Conservation (phyloP, 2,329 filamentous ascomycete genomes). For the Pseudogymnoascus sp. region DNA sequence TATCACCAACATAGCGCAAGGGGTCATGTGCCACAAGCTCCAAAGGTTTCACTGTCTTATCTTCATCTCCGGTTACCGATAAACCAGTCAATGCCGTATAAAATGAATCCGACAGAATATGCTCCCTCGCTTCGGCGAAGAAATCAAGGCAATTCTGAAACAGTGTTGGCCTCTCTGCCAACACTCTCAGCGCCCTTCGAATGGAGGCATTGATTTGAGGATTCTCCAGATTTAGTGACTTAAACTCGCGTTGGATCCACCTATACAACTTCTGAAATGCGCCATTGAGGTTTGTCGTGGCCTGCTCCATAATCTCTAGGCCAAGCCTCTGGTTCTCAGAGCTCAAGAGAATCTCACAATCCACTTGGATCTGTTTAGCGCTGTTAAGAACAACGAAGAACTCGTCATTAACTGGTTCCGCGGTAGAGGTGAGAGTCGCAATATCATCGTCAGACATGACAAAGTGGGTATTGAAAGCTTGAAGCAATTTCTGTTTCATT, state of each 20-base stretch:
- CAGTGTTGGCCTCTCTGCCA: slow-evolving; percentile 80
- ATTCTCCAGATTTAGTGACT: slow-evolving; percentile 83
- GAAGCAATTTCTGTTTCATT: slow-evolving; percentile 68
- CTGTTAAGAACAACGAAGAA: slow-evolving; percentile 74
- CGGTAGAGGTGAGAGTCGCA: slow-evolving; percentile 63
- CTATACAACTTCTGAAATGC: slow-evolving; percentile 94
- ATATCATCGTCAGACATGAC: slow-evolving; percentile 74
- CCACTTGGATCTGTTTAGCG: slow-evolving; percentile 78
- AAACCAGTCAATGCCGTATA: slow-evolving; percentile 77
- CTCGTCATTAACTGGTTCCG: slow-evolving; percentile 72
- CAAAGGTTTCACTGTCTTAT: slow-evolving; percentile 71
- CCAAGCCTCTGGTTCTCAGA: slow-evolving; percentile 84
- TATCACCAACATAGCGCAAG: slow-evolving; percentile 86
- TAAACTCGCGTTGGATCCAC: slow-evolving; percentile 93
- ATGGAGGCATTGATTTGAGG: slow-evolving; percentile 84
- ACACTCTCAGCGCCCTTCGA: slow-evolving; percentile 70
- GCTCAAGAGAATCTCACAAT: slow-evolving; percentile 82
- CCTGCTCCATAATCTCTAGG: slow-evolving; percentile 84
- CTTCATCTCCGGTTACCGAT: slow-evolving; percentile 46
- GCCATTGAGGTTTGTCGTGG: slow-evolving; percentile 73
- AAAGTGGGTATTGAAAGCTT: slow-evolving; percentile 74
- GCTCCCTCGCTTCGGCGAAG: slow-evolving; percentile 83
- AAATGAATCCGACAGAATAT: slow-evolving; percentile 80
- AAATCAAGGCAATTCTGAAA: slow-evolving; percentile 92
- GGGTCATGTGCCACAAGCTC: slow-evolving; percentile 90